Evolutionary conservation across 2,329 filamentous ascomycete genomes (phyloP).

Genomic region (Talaromyces rugulosus): DNA sequence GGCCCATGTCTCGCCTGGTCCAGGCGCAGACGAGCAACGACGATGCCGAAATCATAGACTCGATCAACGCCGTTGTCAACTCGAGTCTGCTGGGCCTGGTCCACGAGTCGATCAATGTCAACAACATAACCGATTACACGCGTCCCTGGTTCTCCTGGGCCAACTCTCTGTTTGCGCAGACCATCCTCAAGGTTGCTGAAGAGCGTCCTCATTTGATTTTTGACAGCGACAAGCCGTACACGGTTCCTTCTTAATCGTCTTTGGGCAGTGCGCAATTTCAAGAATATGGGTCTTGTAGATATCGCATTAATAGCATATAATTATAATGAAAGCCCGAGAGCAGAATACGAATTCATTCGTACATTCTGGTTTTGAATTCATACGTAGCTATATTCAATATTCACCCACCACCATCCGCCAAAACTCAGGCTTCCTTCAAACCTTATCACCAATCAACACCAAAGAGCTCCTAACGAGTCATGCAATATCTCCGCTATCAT

Average conservation of each 20-base stretch:
- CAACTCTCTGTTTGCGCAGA: conserved; percentile 92
- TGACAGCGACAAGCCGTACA: conserved; percentile 46
- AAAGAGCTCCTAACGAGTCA: too few species aligned
- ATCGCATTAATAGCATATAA: background rate
- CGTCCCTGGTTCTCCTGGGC: conserved; percentile 97
- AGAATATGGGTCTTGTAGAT: background rate
- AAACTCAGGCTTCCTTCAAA: too few species aligned
- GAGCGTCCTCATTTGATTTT: conserved; percentile 87
- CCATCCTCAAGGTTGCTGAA: conserved; percentile 82
- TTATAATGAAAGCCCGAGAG: background rate
- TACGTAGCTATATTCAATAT: background rate
- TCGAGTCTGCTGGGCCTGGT: conserved; percentile 75
- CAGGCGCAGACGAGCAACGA: conserved; percentile 85
- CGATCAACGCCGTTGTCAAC: conserved; percentile 68
- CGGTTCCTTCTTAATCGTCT: conserved; percentile 3
- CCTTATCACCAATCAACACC: too few species aligned
- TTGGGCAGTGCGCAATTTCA: background rate
- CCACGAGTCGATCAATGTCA: conserved; percentile 89
- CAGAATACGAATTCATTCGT: background rate
- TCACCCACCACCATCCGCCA: too few species aligned
- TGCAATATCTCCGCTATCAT: too few species aligned
- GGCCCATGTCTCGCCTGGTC: conserved; percentile 93
- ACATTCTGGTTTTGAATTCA: too few species aligned
- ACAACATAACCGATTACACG: conserved; percentile 66
- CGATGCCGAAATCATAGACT: conserved; percentile 72